These are phyloP conservation scores for Pseudocercospora fijiensis DNA, from an alignment of 2,329 filamentous ascomycete species.

Conservation along the genomic window DNA sequence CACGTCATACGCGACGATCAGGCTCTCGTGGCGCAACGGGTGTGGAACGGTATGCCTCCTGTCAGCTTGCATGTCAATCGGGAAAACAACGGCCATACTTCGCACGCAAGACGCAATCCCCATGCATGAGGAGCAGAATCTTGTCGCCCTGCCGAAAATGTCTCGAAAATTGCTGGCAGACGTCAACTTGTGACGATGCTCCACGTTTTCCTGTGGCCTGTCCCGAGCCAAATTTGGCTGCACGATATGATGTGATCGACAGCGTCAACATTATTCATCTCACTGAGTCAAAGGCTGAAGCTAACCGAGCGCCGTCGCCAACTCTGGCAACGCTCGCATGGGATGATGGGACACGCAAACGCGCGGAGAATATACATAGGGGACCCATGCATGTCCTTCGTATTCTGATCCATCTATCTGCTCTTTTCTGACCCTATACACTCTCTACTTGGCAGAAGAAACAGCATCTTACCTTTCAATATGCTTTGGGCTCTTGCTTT, in stretches of 20 bases:
- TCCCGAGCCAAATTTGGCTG: background rate
- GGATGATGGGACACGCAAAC: background rate
- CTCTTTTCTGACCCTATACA: background rate
- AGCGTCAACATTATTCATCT: slow-evolving; percentile 5
- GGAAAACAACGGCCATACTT: background rate
- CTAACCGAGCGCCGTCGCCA: slow-evolving; percentile 2
- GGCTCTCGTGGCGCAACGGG: slow-evolving; percentile 4
- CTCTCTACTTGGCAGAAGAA: background rate
- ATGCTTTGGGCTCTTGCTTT: slow-evolving; percentile 3
- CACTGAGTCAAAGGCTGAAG: slow-evolving; percentile 8
- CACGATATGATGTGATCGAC: slow-evolving; percentile 7
- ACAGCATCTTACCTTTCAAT: background rate
- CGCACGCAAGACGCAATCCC: background rate
- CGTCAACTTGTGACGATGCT: background rate
- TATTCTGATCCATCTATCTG: background rate
- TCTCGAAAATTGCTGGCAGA: background rate
- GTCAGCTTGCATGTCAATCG: background rate
- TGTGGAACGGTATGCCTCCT: slow-evolving; percentile 3
- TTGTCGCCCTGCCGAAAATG: background rate
- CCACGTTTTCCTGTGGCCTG: background rate
- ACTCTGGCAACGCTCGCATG: background rate
- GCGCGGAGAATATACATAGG: slow-evolving; percentile 5
- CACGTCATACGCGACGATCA: slow-evolving; percentile 4
- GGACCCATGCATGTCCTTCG: background rate
- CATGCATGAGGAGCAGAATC: background rate